Conservation (phyloP, 2,329 filamentous ascomycete genomes). For the Arthrobotrys entomopaga region DNA sequence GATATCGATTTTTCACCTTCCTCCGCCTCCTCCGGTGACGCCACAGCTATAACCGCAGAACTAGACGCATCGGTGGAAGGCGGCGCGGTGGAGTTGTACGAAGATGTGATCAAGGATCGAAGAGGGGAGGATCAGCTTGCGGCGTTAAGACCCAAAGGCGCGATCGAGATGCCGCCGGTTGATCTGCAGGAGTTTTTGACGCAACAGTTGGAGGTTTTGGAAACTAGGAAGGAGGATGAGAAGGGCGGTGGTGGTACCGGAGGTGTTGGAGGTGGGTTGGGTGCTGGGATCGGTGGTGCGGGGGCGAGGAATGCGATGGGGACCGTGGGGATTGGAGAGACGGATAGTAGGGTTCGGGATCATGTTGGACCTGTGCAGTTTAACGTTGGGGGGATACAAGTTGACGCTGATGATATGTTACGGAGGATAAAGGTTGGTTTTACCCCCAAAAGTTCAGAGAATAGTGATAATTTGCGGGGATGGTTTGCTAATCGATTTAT, state of each 20-base stretch:
- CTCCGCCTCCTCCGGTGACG: slow-evolving; percentile 21
- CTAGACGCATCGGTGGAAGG: slow-evolving; percentile 62
- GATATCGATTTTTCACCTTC: slow-evolving; percentile 69
- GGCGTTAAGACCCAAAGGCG: slow-evolving; percentile 64
- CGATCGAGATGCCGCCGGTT: slow-evolving; percentile 72
- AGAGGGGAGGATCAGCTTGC: slow-evolving; percentile 70
- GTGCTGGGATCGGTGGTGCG: slow-evolving; percentile 38
- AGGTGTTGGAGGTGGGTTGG: slow-evolving; percentile 18
- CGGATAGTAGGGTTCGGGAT: slow-evolving; percentile 68
- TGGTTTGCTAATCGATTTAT: slow-evolving; percentile 1
- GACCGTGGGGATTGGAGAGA: slow-evolving; percentile 61
- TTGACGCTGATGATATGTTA: slow-evolving; percentile 93
- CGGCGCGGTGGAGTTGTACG: slow-evolving; percentile 77
- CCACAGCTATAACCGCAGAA: slow-evolving; percentile 57
- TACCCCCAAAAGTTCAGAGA: neutral
- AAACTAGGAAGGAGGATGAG: slow-evolving; percentile 70
- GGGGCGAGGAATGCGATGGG: slow-evolving; percentile 57
- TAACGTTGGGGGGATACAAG: slow-evolving; percentile 97
- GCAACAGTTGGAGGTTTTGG: slow-evolving; percentile 78
- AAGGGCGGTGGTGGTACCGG: slow-evolving; percentile 59
- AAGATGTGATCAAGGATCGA: slow-evolving; percentile 81
- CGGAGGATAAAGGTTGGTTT: slow-evolving; percentile 79
- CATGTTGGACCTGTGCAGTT: slow-evolving; percentile 96
- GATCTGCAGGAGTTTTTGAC: slow-evolving; percentile 82
- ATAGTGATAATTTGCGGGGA: neutral